Conservation (phyloP, 306 rosid species). For the Neltuma alba region DNA sequence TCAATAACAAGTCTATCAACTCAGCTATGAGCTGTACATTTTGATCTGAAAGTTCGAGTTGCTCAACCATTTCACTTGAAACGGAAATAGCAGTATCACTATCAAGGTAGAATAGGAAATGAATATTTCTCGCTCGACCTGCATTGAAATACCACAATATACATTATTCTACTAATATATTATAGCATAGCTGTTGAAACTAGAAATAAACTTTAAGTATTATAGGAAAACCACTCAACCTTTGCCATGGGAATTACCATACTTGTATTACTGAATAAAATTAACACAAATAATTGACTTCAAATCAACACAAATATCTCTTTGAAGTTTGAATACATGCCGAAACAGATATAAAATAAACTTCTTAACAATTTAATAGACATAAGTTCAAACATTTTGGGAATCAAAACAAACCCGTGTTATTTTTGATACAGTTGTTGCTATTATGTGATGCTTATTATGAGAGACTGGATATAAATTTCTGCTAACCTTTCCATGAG, state of each 20-base stretch:
- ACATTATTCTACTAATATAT: conserved; percentile 1
- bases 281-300: neutral
- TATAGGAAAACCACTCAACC: no score
- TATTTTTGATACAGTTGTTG: neutral
- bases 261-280: neutral
- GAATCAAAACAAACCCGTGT: neutral
- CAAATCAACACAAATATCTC: neutral
- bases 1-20: conserved; percentile 47
- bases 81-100: conserved; percentile 51
- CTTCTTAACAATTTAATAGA: neutral
- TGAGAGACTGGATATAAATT: neutral
- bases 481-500: neutral
- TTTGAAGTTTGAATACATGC: neutral
- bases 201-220: neutral
- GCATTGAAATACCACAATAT: conserved; percentile 31
- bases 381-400: neutral
- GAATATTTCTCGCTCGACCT: conserved; percentile 47
- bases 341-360: neutral
- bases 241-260: neutral
- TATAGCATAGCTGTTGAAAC: neutral
- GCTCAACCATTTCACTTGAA: conserved; percentile 58
- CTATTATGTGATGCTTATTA: neutral
- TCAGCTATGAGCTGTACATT: conserved; percentile 50
- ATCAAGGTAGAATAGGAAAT: conserved; percentile 47
- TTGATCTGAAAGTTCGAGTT: conserved; percentile 45